Conservation (phyloP, 345 rosid genomes). For the Brassica incana region DNA sequence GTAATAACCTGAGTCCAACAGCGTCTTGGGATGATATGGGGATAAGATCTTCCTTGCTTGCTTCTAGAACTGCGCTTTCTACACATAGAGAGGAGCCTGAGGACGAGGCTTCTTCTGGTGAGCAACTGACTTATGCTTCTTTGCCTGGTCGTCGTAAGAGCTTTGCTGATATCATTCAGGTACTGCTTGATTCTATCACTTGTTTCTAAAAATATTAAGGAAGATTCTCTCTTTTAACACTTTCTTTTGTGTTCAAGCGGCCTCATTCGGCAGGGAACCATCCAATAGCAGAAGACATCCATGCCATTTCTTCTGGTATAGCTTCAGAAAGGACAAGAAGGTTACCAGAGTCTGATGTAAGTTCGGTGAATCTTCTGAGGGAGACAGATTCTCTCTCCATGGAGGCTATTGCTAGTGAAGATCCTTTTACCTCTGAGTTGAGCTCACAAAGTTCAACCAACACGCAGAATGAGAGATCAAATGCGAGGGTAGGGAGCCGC, state of each 20-base stretch:
- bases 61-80: slow-evolving; percentile 55
- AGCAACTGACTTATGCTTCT: slow-evolving; percentile 43
- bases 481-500: slow-evolving; percentile 36
- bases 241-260: slow-evolving; percentile 74
- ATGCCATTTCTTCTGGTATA: slow-evolving; percentile 46
- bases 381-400: slow-evolving; percentile 51
- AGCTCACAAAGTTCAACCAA: slow-evolving; percentile 42
- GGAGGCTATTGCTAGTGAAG: slow-evolving; percentile 47
- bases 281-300: slow-evolving; percentile 58
- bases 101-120: slow-evolving; percentile 58
- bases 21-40: slow-evolving; percentile 59
- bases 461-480: slow-evolving; percentile 43
- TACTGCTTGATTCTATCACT: slow-evolving; percentile 28
- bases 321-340: slow-evolving; percentile 54
- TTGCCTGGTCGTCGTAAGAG: slow-evolving; percentile 70
- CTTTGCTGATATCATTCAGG: slow-evolving; percentile 91
- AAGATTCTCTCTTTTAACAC: slow-evolving; percentile 64
- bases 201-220: not conserved
- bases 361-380: slow-evolving; percentile 45
- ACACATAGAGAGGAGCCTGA: slow-evolving; percentile 84
- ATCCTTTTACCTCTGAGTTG: slow-evolving; percentile 43
- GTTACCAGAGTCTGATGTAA: slow-evolving; percentile 46
- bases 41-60: slow-evolving; percentile 43
- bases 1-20: slow-evolving; percentile 41
- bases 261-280: slow-evolving; percentile 63